Base-by-base conservation (phyloP, 1,284 basidiomycete species). In the Apiotrichum mycotoxinovorans region DNA sequence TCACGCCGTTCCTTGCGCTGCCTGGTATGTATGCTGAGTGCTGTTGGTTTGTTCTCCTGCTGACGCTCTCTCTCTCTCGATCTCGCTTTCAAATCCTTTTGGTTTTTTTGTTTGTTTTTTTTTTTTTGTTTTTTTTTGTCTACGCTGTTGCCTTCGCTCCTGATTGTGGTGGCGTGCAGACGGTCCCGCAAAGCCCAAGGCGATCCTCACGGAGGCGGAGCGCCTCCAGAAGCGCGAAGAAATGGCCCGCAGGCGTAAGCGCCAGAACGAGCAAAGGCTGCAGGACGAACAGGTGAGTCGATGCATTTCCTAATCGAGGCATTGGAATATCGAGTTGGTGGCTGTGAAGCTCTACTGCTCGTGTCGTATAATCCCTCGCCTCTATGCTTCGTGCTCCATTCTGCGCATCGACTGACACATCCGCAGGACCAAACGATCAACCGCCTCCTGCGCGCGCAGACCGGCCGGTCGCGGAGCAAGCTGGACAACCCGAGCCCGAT, bases 261-360 rank as follows among this genome's bases (percentile, higher is more conserved):
- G 93, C 65, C 80, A 93, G 59, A 86, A 84, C 20, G 91, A 93
- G 75, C 92, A 93, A 80, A 90, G 89, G 73, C 80, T 92, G 22
- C 89, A 94, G 71, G 91, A 95, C 67, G 91, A 95, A 73, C 94
- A 94, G 83, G 90, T 86, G 57, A 41, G 77, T 71, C 15, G 22
- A 30, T 9, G 8, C 18, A 12, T 2, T 27, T 23, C 3, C 44
- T n/a, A 3, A 15, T 17, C 44, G 25, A 23, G 10, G 23, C 23
- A 5, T 15, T 23, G 35, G 17, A 37, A 37, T 7, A 9, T 10
- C 35, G 4, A 14, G 14, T 15, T 18, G 14, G 35, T 4, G 7
- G 14, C 14, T 8, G 9, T 4, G 8, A n/a, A 18, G 3, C 37
- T n/a, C 18, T 38, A 18, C 37, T 15, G 37, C 17, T 18, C 37